Evolutionary conservation across 2,329 filamentous ascomycete species (phyloP), one percentile per base, ranked within the genome.

Genomic region (Plectosphaerella plurivora): DNA sequence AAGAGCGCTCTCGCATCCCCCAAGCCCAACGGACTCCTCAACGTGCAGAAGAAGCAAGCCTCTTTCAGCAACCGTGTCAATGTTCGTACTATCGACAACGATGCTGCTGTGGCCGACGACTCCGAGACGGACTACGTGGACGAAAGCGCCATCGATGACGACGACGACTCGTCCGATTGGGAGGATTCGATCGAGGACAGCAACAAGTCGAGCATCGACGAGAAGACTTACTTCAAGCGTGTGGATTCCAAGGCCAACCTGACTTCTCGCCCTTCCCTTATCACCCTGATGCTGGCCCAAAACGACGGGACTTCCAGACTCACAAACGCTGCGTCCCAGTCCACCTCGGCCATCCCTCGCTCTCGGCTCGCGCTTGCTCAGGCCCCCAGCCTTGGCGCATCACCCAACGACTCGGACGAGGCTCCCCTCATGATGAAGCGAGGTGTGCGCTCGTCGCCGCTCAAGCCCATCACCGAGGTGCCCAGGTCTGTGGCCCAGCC

Each of bases 231-330:
- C 61, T 99, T 99, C 79, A 86, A 92, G 68, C 88, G 94, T 9
- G 91, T 97, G 47, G 90, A 96, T 68, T 97, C 92, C 41, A 86
- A 86, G 67, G 84, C 86, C 8, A 90, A 96, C 64, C 77, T 97
- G 24, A 87, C 88, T 3, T 96, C 93, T 1, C 85, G 89, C 47
- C 87, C 88, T 49, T 97, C 93, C 2, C 82, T 97, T 41, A 87
- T 99, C 59, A 97, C 92, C 1, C 85, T 93, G 50, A 87, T 93
- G 78, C 84, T 99, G 66, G 88, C 76, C 12, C 86, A 96, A 65
- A 87, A 83, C 58, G 87, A 89, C 67, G 86, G 88, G 49, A 81
- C 86, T 47, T 79, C 77, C 63, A 85, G 77, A 51, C 79, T 93
- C n/a, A 81, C 84, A 57, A 86, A 86, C 65, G 81, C 79, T 50